Conservation (phyloP, 345 rosid genomes). For the Cardamine occulta region DNA sequence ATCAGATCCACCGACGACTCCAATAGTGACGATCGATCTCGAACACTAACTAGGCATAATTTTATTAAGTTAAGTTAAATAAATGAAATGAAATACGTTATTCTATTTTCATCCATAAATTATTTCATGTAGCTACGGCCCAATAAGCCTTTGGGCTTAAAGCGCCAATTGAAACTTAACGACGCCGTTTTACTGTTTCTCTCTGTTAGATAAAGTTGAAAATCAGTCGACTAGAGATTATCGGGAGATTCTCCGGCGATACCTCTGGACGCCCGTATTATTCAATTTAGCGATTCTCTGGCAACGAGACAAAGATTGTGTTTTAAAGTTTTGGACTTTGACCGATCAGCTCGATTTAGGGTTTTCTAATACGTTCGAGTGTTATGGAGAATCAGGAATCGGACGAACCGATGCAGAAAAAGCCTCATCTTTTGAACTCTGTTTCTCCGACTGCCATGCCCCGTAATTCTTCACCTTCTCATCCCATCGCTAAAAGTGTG, state of each 20-base stretch:
- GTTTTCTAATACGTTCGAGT: constrained; percentile 7
- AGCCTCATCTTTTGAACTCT: constrained; percentile 60
- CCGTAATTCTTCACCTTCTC: constrained; percentile 58
- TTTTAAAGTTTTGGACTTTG: neutral
- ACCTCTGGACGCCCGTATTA: constrained; percentile 5
- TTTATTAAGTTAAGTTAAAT: no score
- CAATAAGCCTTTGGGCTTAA: constrained; percentile 16
- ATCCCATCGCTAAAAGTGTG: constrained; percentile 53
- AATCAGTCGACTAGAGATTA: constrained; percentile 6
- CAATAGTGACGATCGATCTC: no score
- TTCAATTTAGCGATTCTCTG: neutral
- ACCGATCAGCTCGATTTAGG: constrained; percentile 17
- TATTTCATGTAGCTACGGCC: neutral
- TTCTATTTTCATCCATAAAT: neutral
- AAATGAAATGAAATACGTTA: no score
- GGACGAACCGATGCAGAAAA: constrained; percentile 71
- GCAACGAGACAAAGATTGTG: neutral
- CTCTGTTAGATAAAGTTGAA: neutral
- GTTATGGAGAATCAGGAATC: constrained; percentile 64
- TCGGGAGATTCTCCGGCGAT: constrained; percentile 38
- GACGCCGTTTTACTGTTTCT: neutral
- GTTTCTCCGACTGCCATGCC: constrained; percentile 57
- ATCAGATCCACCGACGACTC: no score
- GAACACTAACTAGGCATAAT: no score
- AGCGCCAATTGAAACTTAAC: neutral